Percentiles rank a stretch among this genome's conserved stretches.
Conservation (phyloP, 805 yeast genomes). For the Candida chilensis region DNA sequence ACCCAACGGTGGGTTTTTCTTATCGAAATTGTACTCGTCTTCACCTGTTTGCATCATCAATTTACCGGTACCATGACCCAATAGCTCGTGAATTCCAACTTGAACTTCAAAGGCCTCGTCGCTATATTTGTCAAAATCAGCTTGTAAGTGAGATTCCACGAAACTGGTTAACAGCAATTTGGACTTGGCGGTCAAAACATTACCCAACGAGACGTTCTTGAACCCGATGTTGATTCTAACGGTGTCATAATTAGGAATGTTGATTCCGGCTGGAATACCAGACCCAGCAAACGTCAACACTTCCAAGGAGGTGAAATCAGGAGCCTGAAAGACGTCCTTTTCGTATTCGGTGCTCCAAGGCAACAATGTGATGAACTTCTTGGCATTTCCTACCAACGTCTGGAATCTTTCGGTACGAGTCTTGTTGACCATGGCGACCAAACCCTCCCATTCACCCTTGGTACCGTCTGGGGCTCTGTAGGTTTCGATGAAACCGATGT, state of each 20-base stretch:
- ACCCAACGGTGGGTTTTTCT: slow-evolving; percentile 49
- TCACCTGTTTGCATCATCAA: slow-evolving; percentile 47
- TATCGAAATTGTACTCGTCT: slow-evolving; percentile 67
- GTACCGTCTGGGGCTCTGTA: slow-evolving; percentile 90
- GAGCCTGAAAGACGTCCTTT: slow-evolving; percentile 82
- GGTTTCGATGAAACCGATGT: slow-evolving; percentile 87
- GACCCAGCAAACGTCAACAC: slow-evolving; percentile 85
- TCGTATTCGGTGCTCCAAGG: slow-evolving; percentile 78
- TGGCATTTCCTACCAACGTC: slow-evolving; percentile 58
- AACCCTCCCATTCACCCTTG: slow-evolving; percentile 90
- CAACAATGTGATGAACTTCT: slow-evolving; percentile 49
- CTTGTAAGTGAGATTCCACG: slow-evolving; percentile 41
- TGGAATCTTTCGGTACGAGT: slow-evolving; percentile 79
- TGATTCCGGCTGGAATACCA: slow-evolving; percentile 90
- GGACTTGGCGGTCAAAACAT: slow-evolving; percentile 70
- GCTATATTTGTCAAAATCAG: slow-evolving; percentile 58
- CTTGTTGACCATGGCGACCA: slow-evolving; percentile 84
- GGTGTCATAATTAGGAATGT: slow-evolving; percentile 88
- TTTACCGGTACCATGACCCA: slow-evolving; percentile 91
- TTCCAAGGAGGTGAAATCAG: slow-evolving; percentile 87
- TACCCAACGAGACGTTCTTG: slow-evolving; percentile 85
- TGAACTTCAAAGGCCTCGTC: slow-evolving; percentile 86
- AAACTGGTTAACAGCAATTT: slow-evolving; percentile 68
- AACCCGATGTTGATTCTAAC: slow-evolving; percentile 78
- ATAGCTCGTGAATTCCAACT: slow-evolving; percentile 86